Evolutionary conservation across 305 asterid species (phyloP), one percentile per base, ranked within the genome.

Genomic region (Solanum aculeatissimum): DNA sequence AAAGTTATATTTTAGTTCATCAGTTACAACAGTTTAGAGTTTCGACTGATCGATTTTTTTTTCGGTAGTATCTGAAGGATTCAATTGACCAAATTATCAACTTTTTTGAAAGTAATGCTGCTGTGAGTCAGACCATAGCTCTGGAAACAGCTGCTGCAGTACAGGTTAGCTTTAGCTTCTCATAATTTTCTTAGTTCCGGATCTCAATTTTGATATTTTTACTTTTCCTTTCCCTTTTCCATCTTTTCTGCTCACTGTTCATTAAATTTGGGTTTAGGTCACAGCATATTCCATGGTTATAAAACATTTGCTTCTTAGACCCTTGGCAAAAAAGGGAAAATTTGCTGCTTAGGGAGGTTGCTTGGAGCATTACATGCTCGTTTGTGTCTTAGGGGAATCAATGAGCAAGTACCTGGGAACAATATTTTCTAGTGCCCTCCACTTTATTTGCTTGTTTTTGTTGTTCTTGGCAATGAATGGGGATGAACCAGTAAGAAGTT

Each of bases 61-160:
- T 89, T 89, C 89, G 21, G 54, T 92, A 97, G 99, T 97, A 97
- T 91, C 87, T 95, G 91, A 95, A 95, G 92, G 97, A 92, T 85
- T 95, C 98, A 62, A 81, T 94, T 90, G 91, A 93, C 87, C 93
- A 92, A 89, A 94, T 97, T 80, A 55, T 95, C 71, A 87, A 92
- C 91, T 97, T 97, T 85, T 97, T 95, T 83, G 89, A 92, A 92
- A 95, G 95, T 89, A 92, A 92, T 81, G 91, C 93, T 80, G 90
- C 97, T 87, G 97, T 95, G 66, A 95, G 98, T 90, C 98, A 93
- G 90, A 89, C 96, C 80, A 89, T 97, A 88, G 99, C 94, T 83
- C 92, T 92, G 93, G 99, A 94, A 89, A 97, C 99, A 85, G 97
- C 98, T 83, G 97, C 98, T 83, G 99, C 97, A 0, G 95, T 97